Percentiles rank a stretch among this genome's conserved stretches.
phyloP scores from a whole-genome alignment of 2,329 filamentous ascomycete species.

The Talaromyces amestolkiae region DNA sequence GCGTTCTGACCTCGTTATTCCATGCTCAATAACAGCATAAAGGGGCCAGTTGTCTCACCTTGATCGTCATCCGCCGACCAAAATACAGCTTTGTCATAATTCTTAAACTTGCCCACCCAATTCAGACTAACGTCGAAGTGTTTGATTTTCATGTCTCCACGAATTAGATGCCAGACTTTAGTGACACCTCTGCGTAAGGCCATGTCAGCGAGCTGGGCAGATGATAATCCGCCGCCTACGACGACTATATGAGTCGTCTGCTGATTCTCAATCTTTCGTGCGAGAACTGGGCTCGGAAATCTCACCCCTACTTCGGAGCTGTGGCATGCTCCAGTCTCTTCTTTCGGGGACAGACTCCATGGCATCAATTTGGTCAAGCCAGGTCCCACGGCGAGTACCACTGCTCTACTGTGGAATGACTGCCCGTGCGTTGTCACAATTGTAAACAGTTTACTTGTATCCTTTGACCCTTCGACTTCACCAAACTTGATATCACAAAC shows the following conservation, averaged over 20 bases:
- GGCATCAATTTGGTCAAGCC: constrained; percentile 58
- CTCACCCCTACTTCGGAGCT: constrained; percentile 58
- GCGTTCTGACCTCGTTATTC: constrained; percentile 50
- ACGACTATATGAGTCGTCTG: constrained; percentile 64
- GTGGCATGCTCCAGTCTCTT: constrained; percentile 57
- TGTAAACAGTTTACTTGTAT: constrained; percentile 59
- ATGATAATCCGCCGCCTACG: constrained; percentile 72
- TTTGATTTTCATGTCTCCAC: constrained; percentile 60
- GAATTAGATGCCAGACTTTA: constrained; percentile 69
- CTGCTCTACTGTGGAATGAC: constrained; percentile 58
- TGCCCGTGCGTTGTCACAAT: constrained; percentile 53
- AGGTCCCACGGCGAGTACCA: constrained; percentile 69
- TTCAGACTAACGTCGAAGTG: constrained; percentile 73
- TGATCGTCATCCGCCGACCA: constrained; percentile 72
- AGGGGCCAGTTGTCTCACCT: constrained; percentile 30
- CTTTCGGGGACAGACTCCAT: constrained; percentile 40
- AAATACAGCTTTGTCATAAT: constrained; percentile 72
- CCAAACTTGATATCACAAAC: constrained; percentile 63
- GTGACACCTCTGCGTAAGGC: constrained; percentile 63
- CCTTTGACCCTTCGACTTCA: constrained; percentile 43
- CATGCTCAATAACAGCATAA: not conserved
- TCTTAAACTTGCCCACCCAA: constrained; percentile 82
- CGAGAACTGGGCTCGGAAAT: constrained; percentile 56
- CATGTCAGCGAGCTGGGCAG: constrained; percentile 69
- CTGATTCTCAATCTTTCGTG: constrained; percentile 51